Evolutionary conservation across 2,329 filamentous ascomycete species (phyloP), one percentile per base, ranked within the genome.

Genomic region (Calycina herbarum): DNA sequence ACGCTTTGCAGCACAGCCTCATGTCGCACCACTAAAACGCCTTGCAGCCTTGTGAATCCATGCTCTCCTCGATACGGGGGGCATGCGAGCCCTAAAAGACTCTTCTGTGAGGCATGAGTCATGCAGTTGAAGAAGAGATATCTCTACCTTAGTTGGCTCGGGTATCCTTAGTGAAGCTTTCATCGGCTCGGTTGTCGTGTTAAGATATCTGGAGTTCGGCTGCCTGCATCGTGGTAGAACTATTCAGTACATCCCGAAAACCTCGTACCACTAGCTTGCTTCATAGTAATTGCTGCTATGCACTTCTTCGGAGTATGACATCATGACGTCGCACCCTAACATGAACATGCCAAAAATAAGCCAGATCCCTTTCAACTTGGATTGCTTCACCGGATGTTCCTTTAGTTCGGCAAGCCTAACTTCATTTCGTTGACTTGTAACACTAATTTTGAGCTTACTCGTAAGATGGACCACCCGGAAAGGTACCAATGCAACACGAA

Each of bases 1-100:
- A 54, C 48, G 48, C 48, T 54, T 8, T 48, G 45, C 31, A 40
- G 61, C 51, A 63, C 61, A 63, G 61, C 61, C 61, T 62, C 48
- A 62, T 17, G 54, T 38, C 35, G n/a, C 54, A 63, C 51, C 24
- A 27, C 61, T 27, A 63, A 56, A 57, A 40, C 29, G 33, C 61
- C 35, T 57, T 63, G 61, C 29, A 63, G 61, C 61, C 61, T 63
- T 11, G 29, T 31, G 8, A 29, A 29, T 35, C 51, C 29, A 35
- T 17, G 31, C 31, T 45, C 31, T n/a, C 48, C 35, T 51, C 29
- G 13, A 31, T 20, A 20, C 15, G 31, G 59, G 31, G 40, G 35
- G 40, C 38, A 38, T 61, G 13, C 29, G 45, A 48, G 38, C 38
- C 31, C 35, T 40, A 45, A 45, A 29, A 15, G 31, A 20, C 24